Base-by-base conservation (phyloP, 148 eudicot species). In the Rhododendron vialii region DNA sequence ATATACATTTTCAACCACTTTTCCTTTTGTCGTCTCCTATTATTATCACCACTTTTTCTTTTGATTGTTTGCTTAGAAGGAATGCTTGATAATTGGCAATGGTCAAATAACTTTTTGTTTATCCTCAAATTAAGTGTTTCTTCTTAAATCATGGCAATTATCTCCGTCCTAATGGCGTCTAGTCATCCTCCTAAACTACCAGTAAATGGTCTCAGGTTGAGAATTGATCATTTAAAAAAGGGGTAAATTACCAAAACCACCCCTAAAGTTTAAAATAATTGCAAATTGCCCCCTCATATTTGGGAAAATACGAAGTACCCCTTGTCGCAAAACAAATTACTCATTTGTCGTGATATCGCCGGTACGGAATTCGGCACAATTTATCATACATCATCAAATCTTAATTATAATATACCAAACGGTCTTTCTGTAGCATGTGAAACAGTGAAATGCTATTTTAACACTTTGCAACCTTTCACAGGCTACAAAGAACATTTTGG, bases 1-100 rank as follows among this genome's bases (percentile, higher is more conserved):
- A 36, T 36, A 36, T 51, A 17, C 83, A 80, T 28, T 80, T 30
- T 14, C 36, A 50, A 7, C 83, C 30, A 51, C 38, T 51, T 50
- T 51, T 28, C 36, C 15, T 80, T 79, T 79, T 47, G 82, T 79
- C 82, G 53, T 17, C 82, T 41, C 30, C 33, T 59, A 20, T 17
- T 47, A 15, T 47, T 11, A 13, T 53, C 36, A 51, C 43, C 59
- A 18, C 48, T 33, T 84, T 13, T 15, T 35, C 30, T 15, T 26
- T 84, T 71, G 73, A 22, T 48, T 43, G n/a, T 69, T 65, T n/a
- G 50, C 48, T 41, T 83, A 41, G 77, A 28, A 65, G 83, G 83
- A 80, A 80, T 80, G 3, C 65, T 30, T 80, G 15, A 36, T 55
- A 26, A 55, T 35, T n/a, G 22, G 38, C 41, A 30, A 9, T 36